Evolutionary conservation across 257 asterid species (phyloP).

Genomic region (Solanum sejunctum): DNA sequence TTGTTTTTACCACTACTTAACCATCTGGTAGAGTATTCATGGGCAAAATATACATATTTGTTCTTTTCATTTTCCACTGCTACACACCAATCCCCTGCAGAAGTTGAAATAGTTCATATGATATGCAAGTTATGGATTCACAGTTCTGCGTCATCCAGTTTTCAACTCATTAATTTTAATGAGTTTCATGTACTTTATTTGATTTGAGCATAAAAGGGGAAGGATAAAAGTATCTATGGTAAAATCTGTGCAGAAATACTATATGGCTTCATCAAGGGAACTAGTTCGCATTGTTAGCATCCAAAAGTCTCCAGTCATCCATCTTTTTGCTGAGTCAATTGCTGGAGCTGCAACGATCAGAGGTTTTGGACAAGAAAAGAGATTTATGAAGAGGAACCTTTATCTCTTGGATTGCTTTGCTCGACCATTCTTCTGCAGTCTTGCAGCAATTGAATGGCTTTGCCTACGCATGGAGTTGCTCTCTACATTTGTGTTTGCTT

Average conservation of each 20-base stretch:
- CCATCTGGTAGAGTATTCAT: background rate
- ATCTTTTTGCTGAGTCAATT: conserved; percentile 89
- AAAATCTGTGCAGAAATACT: conserved; percentile 69
- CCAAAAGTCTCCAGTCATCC: conserved; percentile 93
- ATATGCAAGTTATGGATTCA: background rate
- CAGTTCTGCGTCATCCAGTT: background rate
- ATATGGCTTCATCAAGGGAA: conserved; percentile 99
- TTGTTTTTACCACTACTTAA: background rate
- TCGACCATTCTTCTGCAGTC: conserved; percentile 96
- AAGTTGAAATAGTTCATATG: background rate
- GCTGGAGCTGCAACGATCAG: conserved; percentile 98
- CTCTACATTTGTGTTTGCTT: conserved; percentile 90
- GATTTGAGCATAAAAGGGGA: background rate
- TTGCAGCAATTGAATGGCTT: conserved; percentile 99
- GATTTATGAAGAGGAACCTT: conserved; percentile 97
- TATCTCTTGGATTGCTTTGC: conserved; percentile 97
- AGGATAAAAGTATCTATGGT: background rate
- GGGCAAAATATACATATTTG: background rate
- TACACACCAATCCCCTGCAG: background rate
- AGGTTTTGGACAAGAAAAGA: conserved; percentile 97
- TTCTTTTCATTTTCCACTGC: background rate
- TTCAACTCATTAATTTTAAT: background rate
- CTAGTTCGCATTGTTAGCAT: conserved; percentile 96
- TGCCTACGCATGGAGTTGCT: conserved; percentile 98
- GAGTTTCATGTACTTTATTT: background rate